Evolutionary conservation across 2,329 filamentous ascomycete species (phyloP).

Genomic region (Sclerotinia borealis): DNA sequence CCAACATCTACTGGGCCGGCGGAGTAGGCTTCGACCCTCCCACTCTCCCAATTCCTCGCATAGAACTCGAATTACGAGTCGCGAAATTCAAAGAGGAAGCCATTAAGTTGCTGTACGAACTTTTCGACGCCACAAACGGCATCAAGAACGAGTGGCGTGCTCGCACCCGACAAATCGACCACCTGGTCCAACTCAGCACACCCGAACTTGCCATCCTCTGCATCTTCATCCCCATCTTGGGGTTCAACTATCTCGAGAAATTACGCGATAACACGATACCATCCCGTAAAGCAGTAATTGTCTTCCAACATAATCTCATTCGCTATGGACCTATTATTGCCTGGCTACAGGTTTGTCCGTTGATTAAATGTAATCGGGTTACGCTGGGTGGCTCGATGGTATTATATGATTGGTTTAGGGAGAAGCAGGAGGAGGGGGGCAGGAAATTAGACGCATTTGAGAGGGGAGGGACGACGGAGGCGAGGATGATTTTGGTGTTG

Average conservation of each 20-base stretch:
- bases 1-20: background rate
- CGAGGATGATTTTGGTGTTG: background rate
- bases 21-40: background rate
- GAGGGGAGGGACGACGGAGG: background rate
- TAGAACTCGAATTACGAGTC: background rate
- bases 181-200: background rate
- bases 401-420: slow-evolving; percentile 2
- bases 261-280: background rate
- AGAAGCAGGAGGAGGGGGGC: background rate
- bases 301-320: slow-evolving; percentile 2
- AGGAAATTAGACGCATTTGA: background rate
- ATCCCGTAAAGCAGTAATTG: background rate
- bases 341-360: background rate
- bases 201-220: background rate
- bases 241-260: background rate
- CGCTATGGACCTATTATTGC: background rate
- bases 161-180: background rate
- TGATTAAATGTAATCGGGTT: background rate
- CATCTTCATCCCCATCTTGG: background rate
- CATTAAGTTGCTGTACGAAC: background rate
- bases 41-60: background rate
- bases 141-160: background rate
- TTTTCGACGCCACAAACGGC: background rate
- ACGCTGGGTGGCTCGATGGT: background rate
- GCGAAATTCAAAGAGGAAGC: slow-evolving; percentile 1